Evolutionary conservation across 495 filamentous ascomycete genomes (phyloP).

Genomic region (Staphylotrichum longicolle): DNA sequence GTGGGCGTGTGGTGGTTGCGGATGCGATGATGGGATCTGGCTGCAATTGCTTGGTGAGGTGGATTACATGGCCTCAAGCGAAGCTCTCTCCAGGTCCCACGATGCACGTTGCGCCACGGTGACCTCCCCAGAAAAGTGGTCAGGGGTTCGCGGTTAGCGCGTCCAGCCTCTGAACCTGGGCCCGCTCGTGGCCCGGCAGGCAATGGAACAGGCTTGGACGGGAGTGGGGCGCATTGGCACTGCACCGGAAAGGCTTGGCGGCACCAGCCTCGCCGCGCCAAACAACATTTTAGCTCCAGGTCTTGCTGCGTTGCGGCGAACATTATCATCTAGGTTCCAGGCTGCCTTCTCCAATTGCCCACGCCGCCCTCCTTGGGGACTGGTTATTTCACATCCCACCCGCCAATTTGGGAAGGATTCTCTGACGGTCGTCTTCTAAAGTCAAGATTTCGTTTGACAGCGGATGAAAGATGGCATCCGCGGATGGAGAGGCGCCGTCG

Average conservation of each 20-base stretch:
- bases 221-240: not conserved
- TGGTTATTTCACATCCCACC: not conserved
- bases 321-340: not conserved
- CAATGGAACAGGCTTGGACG: no score
- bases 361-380: not conserved
- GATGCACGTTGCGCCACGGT: conserved; percentile 21
- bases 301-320: conserved; percentile 2
- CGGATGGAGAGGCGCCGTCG: conserved; percentile 29
- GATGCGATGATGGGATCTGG: not conserved
- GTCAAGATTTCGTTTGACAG: not conserved
- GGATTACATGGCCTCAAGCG: conserved; percentile 8
- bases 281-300: conserved; percentile 14
- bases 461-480: conserved; percentile 28
- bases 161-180: not conserved
- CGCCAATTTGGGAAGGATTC: not conserved
- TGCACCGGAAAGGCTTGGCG: not conserved
- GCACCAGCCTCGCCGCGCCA: conserved; percentile 14
- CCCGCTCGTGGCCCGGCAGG: no score
- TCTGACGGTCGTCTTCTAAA: not conserved
- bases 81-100: conserved; percentile 4
- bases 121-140: conserved; percentile 19
- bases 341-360: not conserved
- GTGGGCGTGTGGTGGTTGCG: conserved; percentile 5
- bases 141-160: conserved; percentile 32
- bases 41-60: not conserved